Evolutionary conservation across 2,329 filamentous ascomycete species (phyloP), one percentile per base, ranked within the genome.

Genomic region (Arthroderma sp.): DNA sequence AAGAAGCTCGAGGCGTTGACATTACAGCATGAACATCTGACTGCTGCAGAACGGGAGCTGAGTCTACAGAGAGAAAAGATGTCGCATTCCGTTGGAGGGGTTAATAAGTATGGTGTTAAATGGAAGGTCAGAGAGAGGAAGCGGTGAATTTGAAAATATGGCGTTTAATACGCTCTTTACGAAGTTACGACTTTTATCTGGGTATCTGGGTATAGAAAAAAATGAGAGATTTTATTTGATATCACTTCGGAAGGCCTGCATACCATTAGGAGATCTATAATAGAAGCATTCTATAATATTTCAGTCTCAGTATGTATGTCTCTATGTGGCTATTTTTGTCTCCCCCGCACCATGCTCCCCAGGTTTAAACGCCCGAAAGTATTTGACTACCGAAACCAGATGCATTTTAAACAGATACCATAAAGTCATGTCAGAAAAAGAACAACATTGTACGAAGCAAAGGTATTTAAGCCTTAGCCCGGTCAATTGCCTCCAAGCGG

Each of bases 111-210:
- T 46, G 78, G 78, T 6, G 64, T 77, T 53, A 80, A 77, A 54
- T 81, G 77, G 69, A 81, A 80, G 65, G 65, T 76, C 38, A 65
- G 76, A 45, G 75, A 78, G 63, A 65, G 78, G 52, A 80, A 79
- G 66, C 67, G 68, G 54, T 78, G 46, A 63, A 38, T 22, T 31
- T 10, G 22, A 22, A 22, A 22, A 22, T 22, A 22, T 22, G 15
- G 15, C 15, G 15, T 22, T 22, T 1, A 28, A 30, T 27, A 37
- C n/a, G 6, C 33, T 30, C 27, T 34, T 27, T 33, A 32, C 22
- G 38, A 32, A 37, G 15, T 41, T 38, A 43, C 41, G 39, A 46
- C 30, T 37, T 33, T 30, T 15, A 41, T 41, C 7, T 22, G 15
- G 15, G 15, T 22, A 22, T 22, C 3, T 22, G 15, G 15, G 15